Conservation (phyloP, 176 grass and related monocot species). For the Bromus sterilis region DNA sequence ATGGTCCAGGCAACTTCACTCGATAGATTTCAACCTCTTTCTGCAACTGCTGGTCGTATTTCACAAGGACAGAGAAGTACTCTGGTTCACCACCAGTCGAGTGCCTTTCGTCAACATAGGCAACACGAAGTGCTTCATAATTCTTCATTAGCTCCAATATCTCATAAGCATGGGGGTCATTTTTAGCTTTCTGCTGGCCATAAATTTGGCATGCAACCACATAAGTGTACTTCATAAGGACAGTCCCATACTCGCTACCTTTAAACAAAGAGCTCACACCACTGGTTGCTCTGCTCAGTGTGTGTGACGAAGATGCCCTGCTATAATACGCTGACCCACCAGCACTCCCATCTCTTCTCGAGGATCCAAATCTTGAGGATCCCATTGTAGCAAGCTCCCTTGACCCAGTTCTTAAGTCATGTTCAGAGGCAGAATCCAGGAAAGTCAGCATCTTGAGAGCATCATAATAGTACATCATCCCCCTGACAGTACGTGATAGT, state of each 20-base stretch:
- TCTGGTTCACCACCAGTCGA: conserved; percentile 37
- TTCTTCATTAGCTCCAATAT: conserved; percentile 94
- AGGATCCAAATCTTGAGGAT: conserved; percentile 45
- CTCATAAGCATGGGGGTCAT: conserved; percentile 66
- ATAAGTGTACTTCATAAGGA: conserved; percentile 95
- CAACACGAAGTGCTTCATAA: conserved; percentile 86
- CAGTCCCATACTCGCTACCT: conserved; percentile 84
- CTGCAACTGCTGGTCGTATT: conserved; percentile 69
- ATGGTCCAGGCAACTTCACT: conserved; percentile 65
- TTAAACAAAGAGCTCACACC: conserved; percentile 77
- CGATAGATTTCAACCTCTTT: conserved; percentile 88
- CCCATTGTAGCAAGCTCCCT: conserved; percentile 55
- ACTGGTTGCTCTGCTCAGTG: conserved; percentile 60
- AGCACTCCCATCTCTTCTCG: conserved; percentile 25
- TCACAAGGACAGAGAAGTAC: conserved; percentile 82
- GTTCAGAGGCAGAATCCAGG: conserved; percentile 87
- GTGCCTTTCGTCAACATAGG: conserved; percentile 80
- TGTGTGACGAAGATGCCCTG: conserved; percentile 42
- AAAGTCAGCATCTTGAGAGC: conserved; percentile 92
- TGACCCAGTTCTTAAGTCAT: conserved; percentile 65
- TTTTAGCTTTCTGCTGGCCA: conserved; percentile 84
- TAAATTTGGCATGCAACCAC: conserved; percentile 98
- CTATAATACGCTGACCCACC: conserved; percentile 40
- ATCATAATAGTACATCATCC: conserved; percentile 99
- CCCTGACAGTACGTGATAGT: conserved; percentile 73